phyloP scores from a whole-genome alignment of 441 rosid genomes.

The Gossypium davidsonii region DNA sequence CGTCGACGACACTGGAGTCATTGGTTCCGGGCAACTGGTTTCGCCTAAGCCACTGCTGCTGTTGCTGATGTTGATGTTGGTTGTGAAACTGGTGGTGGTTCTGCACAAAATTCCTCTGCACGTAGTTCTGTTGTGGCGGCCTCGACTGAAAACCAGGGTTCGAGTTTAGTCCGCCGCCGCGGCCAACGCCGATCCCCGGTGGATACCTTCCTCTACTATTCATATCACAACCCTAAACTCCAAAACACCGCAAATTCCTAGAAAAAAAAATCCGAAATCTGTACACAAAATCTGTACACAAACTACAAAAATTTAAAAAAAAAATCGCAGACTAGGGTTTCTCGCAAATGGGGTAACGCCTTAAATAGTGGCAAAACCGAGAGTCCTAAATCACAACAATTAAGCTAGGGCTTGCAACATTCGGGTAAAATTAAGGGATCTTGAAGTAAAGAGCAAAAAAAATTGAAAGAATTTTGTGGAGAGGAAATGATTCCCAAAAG shows the following conservation, averaged over 20 bases:
- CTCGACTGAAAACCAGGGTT: constrained; percentile 62
- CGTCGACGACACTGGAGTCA: constrained; percentile 44
- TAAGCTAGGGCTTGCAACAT: constrained; percentile 24
- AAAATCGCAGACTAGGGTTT: constrained; percentile 17
- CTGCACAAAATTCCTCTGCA: constrained; percentile 57
- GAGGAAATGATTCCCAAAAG: background rate
- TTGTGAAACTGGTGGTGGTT: constrained; percentile 45
- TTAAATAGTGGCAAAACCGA: constrained; percentile 15
- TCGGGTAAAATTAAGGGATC: constrained; percentile 23
- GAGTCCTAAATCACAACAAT: background rate
- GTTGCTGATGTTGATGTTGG: constrained; percentile 18
- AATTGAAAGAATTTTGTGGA: constrained; percentile 5
- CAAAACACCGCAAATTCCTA: background rate
- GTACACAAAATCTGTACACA: constrained; percentile 11
- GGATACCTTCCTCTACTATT: constrained; percentile 84
- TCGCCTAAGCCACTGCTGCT: constrained; percentile 76
- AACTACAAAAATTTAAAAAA: background rate
- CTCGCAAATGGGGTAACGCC: constrained; percentile 13
- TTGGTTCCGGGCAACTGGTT: constrained; percentile 47
- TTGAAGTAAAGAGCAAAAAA: background rate
- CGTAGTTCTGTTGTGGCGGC: constrained; percentile 67
- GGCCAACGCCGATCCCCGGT: constrained; percentile 74
- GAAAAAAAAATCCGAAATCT: background rate
- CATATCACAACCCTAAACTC: constrained; percentile 31
- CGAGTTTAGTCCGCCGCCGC: constrained; percentile 54